phyloP scores from a whole-genome alignment of 192 early-diverging fungal species.

The Radiomyces spectabilis region DNA sequence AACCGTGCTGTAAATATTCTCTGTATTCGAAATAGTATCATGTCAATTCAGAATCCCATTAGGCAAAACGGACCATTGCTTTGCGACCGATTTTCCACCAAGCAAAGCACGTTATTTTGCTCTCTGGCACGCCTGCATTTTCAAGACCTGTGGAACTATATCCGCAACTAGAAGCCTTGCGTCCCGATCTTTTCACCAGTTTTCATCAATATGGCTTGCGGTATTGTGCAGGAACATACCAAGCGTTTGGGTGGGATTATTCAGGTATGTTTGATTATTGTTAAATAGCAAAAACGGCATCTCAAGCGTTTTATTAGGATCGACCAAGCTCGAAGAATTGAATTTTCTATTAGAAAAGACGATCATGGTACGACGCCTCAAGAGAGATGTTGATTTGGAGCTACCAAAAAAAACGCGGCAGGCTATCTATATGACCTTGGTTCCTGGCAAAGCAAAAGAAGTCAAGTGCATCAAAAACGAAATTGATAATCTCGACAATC shows the following conservation, averaged over 20 bases:
- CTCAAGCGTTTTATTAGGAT: constrained; percentile 19
- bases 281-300: constrained; percentile 14
- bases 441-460: constrained; percentile 3
- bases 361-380: constrained; percentile 37
- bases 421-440: constrained; percentile 17
- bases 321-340: constrained; percentile 33
- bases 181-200: neutral
- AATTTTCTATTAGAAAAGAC: constrained; percentile 32
- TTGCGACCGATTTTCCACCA: constrained; percentile 4
- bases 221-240: neutral
- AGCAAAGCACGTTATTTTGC: constrained; percentile 1
- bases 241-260: constrained; percentile 7
- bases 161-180: constrained; percentile 4
- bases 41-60: neutral
- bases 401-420: constrained; percentile 36
- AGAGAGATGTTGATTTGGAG: constrained; percentile 33
- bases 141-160: constrained; percentile 8
- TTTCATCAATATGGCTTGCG: neutral
- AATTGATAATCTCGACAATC: neutral
- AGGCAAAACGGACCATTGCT: constrained; percentile 34
- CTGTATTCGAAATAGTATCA: neutral
- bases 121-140: neutral
- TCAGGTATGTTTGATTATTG: neutral
- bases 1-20: constrained; percentile 23
- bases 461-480: constrained; percentile 12